Base-by-base conservation (phyloP, 164 flowering plant genomes). In the Dillenia suffruticosa region DNA sequence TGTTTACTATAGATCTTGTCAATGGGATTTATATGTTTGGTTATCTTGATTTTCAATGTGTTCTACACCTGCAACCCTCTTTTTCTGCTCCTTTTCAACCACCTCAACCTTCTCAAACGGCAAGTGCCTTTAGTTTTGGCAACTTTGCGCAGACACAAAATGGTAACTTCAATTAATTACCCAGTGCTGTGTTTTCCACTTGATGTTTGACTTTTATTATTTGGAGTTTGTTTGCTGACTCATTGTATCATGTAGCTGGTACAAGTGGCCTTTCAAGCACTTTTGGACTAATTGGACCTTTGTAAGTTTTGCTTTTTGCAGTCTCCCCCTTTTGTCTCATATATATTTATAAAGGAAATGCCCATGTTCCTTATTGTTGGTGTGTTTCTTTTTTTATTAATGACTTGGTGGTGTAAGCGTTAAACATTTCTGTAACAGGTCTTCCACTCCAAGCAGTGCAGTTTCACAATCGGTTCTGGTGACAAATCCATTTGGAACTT, bases 401-500 rank as follows among this genome's bases (percentile, higher is more conserved):
- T 19, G 22, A 19, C 22, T 19, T 19, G 22, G 22, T 19, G 22
- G 22, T 19, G 1, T 19, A 19, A 19, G 22, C 1, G 22, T 19
- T 19, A 19, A 19, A 19, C 22, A 19, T 19, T 19, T 19, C 5
- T 62, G 45, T 68, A 17, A 63, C 81, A 89, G 98, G 75, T 61
- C 84, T 68, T 71, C 80, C 52, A 62, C 65, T 55, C 92, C 66
- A 70, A 79, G 58, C 71, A 49, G 77, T 65, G 64, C 67, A n/a
- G 76, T 68, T 58, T 49, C 72, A 16, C 91, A 83, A 72, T 80
- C 81, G 51, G 71, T 64, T 2, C 73, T 84, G 32, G 62, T 72
- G 14, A 68, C 80, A 48, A 86, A 87, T 77, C 96, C 96, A 48
- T 91, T 85, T 77, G 96, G 97, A 58, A 85, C 87, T 49, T 78